Percentiles rank a stretch among this genome's conserved stretches.
phyloP scores from a whole-genome alignment of 2,329 filamentous ascomycete species.

The Ophiostoma ips region DNA sequence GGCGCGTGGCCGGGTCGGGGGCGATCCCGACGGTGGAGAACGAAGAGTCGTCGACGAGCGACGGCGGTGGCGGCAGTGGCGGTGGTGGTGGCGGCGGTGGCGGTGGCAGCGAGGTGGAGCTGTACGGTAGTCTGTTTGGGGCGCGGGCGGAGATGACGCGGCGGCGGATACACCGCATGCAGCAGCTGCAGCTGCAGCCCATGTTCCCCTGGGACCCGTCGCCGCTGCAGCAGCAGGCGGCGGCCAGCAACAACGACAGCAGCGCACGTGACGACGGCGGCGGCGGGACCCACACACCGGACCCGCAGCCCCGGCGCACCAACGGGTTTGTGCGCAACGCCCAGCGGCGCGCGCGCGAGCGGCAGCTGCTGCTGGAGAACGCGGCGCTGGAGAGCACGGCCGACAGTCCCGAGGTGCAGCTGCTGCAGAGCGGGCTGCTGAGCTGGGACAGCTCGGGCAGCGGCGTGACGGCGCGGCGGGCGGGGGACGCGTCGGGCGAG shows the following conservation, averaged over 20 bases:
- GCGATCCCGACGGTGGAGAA: neutral
- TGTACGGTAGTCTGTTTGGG: slow-evolving; percentile 1
- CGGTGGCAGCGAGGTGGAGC: slow-evolving; percentile 1
- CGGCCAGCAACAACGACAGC: neutral
- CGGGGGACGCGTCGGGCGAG: slow-evolving; percentile 9
- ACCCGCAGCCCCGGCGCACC: neutral
- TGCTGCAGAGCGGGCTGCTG: slow-evolving; percentile 23
- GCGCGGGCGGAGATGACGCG: neutral
- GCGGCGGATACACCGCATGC: neutral
- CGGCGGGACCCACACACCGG: neutral
- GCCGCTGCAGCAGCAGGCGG: neutral
- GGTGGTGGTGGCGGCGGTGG: neutral
- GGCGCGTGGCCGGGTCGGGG: neutral
- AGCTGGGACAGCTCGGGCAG: slow-evolving; percentile 16
- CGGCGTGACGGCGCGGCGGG: neutral
- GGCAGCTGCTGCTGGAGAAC: neutral
- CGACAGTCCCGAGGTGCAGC: slow-evolving; percentile 15
- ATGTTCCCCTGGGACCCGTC: neutral
- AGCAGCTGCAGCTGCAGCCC: slow-evolving; percentile 13
- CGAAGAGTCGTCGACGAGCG: neutral
- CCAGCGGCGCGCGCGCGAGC: neutral
- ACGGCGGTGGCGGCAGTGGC: neutral
- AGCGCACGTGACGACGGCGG: neutral
- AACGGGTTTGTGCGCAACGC: neutral
- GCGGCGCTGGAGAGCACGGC: neutral